A percentile compares a stretch with the other conserved stretches of the same genome.
Conservation (phyloP, 169 alveolate genomes). For the Eimeria necatrix region DNA sequence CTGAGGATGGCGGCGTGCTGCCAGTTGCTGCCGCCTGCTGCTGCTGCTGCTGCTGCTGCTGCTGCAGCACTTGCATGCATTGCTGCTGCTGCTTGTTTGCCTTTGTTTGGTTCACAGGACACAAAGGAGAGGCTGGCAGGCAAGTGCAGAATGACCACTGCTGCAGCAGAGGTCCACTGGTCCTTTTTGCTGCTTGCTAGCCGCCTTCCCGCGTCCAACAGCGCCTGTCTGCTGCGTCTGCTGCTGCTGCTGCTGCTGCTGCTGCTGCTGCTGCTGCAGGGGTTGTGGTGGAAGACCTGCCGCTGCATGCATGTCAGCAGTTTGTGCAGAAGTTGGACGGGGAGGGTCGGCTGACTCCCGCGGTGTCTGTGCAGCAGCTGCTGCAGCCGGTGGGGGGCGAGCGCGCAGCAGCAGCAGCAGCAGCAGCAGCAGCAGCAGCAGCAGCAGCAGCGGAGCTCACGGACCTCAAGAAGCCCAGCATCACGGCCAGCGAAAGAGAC, state of each 20-base stretch:
- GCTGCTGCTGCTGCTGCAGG: neutral
- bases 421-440: too few species aligned
- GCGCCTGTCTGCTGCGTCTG: neutral
- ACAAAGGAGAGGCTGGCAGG: too few species aligned
- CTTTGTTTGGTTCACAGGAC: too few species aligned
- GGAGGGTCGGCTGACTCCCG: neutral
- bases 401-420: neutral
- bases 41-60: neutral
- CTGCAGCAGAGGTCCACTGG: too few species aligned
- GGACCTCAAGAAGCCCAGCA: neutral
- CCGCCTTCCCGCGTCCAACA: neutral
- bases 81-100: slow-evolving; percentile 25
- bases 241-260: neutral
- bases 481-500: neutral
- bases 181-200: neutral
- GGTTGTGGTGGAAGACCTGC: neutral
- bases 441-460: neutral
- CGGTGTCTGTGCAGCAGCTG: neutral
- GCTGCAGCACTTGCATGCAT: too few species aligned
- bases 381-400: too few species aligned
- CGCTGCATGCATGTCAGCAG: slow-evolving; percentile 43
- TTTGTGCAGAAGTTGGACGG: neutral
- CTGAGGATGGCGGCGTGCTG: too few species aligned
- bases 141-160: too few species aligned
- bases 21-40: neutral